Percentiles rank a stretch among this genome's conserved stretches.
These are phyloP conservation scores for Ramularia endophylla DNA, from an alignment of 2,329 filamentous ascomycete species.

Conservation along the genomic window DNA sequence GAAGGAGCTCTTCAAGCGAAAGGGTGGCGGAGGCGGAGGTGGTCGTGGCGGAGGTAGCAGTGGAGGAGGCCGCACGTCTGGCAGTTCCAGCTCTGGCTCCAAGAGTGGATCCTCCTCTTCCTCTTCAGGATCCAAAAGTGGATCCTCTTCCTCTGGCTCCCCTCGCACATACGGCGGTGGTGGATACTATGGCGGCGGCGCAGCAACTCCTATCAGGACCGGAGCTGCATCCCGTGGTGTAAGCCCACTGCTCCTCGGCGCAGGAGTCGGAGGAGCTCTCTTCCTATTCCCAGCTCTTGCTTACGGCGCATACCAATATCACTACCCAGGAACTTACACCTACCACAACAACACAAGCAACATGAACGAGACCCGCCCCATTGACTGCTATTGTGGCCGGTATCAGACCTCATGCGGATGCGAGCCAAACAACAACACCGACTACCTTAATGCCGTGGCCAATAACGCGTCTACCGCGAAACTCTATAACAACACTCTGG, in stretches of 20 bases:
- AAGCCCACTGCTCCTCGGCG: slow-evolving; percentile 48
- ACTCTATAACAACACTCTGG: slow-evolving; percentile 54
- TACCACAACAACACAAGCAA: slow-evolving; percentile 44
- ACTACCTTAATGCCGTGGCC: slow-evolving; percentile 52
- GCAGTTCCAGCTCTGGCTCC: neutral
- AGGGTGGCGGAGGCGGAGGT: slow-evolving; percentile 42
- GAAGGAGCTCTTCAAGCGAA: slow-evolving; percentile 40
- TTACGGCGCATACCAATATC: slow-evolving; percentile 58
- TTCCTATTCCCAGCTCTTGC: slow-evolving; percentile 60
- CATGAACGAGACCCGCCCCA: slow-evolving; percentile 54
- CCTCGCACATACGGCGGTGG: slow-evolving; percentile 55
- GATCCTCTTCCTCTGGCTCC: slow-evolving; percentile 43
- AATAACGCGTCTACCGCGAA: slow-evolving; percentile 61
- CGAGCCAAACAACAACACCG: slow-evolving; percentile 57
- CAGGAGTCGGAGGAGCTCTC: slow-evolving; percentile 37
- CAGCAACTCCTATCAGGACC: slow-evolving; percentile 56
- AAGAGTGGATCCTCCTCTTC: slow-evolving; percentile 6
- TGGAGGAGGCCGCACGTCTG: slow-evolving; percentile 9
- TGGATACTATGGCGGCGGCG: slow-evolving; percentile 61
- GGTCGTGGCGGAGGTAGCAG: slow-evolving; percentile 36
- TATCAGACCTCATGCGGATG: slow-evolving; percentile 59
- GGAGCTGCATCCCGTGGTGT: slow-evolving; percentile 43
- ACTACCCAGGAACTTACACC: slow-evolving; percentile 53
- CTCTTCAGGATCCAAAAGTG: slow-evolving; percentile 14
- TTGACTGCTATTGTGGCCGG: slow-evolving; percentile 56